Evolutionary conservation across 2,329 filamentous ascomycete species (phyloP).

Genomic region (Trichoderma brevicompactum): DNA sequence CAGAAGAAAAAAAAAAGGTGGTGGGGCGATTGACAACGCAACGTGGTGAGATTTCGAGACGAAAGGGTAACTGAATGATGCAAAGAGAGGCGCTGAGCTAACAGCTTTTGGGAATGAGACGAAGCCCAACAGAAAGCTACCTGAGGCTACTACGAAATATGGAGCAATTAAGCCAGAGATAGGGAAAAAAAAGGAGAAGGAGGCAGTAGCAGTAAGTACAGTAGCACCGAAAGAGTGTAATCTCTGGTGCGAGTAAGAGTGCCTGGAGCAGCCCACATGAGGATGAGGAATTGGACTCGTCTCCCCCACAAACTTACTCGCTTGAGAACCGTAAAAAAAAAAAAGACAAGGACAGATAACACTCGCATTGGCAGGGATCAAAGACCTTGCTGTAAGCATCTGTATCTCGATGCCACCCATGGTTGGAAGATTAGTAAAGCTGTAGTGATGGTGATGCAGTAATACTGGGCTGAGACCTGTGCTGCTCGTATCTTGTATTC

Average conservation of each 20-base stretch:
- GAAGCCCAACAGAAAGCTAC: neutral
- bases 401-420: neutral
- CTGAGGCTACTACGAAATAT: neutral
- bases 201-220: slow-evolving; percentile 6
- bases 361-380: neutral
- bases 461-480: no score
- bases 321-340: neutral
- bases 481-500: neutral
- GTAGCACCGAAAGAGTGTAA: neutral
- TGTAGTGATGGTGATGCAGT: no score
- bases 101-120: neutral
- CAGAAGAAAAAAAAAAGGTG: slow-evolving; percentile 5
- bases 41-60: slow-evolving; percentile 12
- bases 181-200: neutral
- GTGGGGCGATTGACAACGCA: slow-evolving; percentile 27
- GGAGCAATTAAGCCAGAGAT: neutral
- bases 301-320: neutral
- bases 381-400: no score
- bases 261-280: neutral
- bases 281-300: neutral
- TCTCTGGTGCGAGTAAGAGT: slow-evolving; percentile 7
- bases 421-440: no score
- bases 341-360: neutral
- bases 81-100: neutral
- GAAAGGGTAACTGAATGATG: neutral